phyloP scores from a whole-genome alignment of 306 rosid species.

The Acacia confusa region DNA sequence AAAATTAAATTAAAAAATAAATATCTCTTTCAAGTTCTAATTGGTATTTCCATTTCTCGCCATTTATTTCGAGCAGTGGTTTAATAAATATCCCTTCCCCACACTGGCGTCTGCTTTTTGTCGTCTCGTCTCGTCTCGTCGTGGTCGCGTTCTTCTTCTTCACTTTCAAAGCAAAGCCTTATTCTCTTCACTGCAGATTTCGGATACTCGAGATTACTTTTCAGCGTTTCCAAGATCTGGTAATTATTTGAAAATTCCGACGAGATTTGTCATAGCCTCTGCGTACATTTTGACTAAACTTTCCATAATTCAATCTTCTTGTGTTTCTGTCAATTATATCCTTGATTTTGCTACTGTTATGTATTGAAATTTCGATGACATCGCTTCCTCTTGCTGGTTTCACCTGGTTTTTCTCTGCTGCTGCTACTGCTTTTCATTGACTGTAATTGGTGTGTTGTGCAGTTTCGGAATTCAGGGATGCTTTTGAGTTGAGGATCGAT shows the following conservation, averaged over 20 bases:
- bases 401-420: not conserved
- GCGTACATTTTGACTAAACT: conserved; percentile 4
- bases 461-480: conserved; percentile 18
- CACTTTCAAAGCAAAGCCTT: not conserved
- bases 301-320: not conserved
- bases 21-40: too few relatives aligned
- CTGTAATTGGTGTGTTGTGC: not conserved
- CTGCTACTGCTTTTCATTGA: not conserved
- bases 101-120: not conserved
- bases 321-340: conserved; percentile 5
- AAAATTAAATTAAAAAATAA: too few relatives aligned
- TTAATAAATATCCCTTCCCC: conserved; percentile 20
- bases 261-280: not conserved
- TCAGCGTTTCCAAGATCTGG: conserved; percentile 36
- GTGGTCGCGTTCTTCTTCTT: not conserved
- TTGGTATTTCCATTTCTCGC: not conserved
- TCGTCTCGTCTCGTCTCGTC: not conserved
- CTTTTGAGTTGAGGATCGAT: not conserved
- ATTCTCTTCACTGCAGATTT: not conserved
- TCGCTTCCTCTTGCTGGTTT: conserved; percentile 12
- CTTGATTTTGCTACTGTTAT: not conserved
- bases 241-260: not conserved
- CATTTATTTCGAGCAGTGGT: conserved; percentile 25
- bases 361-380: not conserved
- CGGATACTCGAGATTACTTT: not conserved